These are phyloP conservation scores for Pichia kudriavzevii DNA, from an alignment of 1,139 yeast species.

Conservation along the genomic window DNA sequence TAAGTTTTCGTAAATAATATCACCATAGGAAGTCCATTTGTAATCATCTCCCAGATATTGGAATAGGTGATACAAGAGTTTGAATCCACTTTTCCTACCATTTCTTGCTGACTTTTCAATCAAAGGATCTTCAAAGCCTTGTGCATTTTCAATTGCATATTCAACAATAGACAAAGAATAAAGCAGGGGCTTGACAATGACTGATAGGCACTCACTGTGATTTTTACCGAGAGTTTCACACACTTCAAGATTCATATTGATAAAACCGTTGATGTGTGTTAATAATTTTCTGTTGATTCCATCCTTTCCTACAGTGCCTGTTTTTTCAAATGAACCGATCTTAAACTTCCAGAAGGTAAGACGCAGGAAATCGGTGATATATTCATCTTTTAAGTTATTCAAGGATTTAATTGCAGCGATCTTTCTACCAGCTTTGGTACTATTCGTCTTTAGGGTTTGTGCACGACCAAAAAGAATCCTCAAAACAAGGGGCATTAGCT, in stretches of 20 bases:
- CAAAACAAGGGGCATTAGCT: constrained; percentile 63
- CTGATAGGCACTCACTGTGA: constrained; percentile 41
- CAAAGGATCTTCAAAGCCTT: constrained; percentile 23
- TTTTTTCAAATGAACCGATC: constrained; percentile 30
- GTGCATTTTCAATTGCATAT: constrained; percentile 31
- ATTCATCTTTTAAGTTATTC: constrained; percentile 50
- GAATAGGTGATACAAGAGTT: constrained; percentile 46
- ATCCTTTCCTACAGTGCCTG: constrained; percentile 20
- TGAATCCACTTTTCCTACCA: constrained; percentile 56
- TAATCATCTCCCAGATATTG: constrained; percentile 36
- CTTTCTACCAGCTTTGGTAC: constrained; percentile 66
- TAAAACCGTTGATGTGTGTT: constrained; percentile 62
- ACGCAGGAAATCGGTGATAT: constrained; percentile 51
- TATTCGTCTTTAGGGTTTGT: constrained; percentile 51
- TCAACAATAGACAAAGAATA: constrained; percentile 55
- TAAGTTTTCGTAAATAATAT: constrained; percentile 44
- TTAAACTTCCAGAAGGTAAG: constrained; percentile 56
- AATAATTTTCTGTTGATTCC: constrained; percentile 28
- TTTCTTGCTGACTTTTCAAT: constrained; percentile 43
- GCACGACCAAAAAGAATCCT: constrained; percentile 84
- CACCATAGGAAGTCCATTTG: constrained; percentile 52
- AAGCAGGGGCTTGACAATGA: constrained; percentile 54
- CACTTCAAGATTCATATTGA: constrained; percentile 59
- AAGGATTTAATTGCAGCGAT: constrained; percentile 68
- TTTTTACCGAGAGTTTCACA: constrained; percentile 57